phyloP scores from a whole-genome alignment of 108 stramenopile species.

The Schizochytrium sp. region DNA sequence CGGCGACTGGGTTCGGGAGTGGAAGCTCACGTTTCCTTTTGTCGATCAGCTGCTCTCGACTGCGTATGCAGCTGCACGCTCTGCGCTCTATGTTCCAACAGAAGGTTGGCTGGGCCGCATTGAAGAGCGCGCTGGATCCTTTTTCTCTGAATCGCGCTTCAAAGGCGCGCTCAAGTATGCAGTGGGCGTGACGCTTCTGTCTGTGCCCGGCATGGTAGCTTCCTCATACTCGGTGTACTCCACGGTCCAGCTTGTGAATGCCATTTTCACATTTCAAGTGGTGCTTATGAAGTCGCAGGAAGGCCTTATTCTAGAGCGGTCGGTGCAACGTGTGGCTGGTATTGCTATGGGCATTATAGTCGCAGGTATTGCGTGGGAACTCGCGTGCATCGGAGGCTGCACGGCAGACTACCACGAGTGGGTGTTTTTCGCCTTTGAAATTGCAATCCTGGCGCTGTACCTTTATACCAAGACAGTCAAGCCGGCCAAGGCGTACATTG shows the following conservation, averaged over 20 bases:
- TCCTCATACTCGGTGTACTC: neutral
- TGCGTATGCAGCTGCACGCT: neutral
- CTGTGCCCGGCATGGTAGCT: neutral
- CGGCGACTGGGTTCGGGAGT: neutral
- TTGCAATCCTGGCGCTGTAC: neutral
- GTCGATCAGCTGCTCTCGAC: neutral
- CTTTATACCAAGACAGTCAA: neutral
- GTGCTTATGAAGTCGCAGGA: neutral
- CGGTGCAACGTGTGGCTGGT: neutral
- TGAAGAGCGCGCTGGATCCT: neutral
- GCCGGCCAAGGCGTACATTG: neutral
- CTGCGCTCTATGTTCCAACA: neutral
- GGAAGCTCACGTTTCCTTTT: neutral
- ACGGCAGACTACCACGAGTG: neutral
- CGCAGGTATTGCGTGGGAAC: neutral
- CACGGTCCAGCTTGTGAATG: neutral
- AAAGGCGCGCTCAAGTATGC: neutral
- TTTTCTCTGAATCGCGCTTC: neutral
- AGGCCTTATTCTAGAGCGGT: neutral
- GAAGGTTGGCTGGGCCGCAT: neutral
- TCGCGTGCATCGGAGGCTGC: neutral
- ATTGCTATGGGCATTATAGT: neutral
- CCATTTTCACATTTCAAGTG: neutral
- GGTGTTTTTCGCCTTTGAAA: neutral
- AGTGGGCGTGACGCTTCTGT: neutral